Base-by-base conservation (phyloP, 2,329 filamentous ascomycete species). In the Alternaria gaisen region DNA sequence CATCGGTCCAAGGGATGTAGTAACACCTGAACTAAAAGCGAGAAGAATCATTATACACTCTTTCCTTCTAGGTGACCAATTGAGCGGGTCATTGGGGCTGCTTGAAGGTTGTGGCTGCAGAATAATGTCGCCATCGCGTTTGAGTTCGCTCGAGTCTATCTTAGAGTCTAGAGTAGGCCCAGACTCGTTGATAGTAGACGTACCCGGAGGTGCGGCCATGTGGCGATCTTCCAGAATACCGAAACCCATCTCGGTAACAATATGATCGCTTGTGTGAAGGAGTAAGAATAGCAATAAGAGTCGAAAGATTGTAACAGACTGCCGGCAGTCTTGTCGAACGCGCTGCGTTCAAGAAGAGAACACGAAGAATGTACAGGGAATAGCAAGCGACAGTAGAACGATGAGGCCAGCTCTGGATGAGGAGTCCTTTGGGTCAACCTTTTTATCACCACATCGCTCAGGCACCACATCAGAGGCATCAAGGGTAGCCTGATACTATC, bases 31-130 rank as follows among this genome's bases (percentile, higher is more conserved):
- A 54, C 67, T 71, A 55, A 77, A 77, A 10, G 75, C 75, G 5
- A 77, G 71, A 36, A 76, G 67, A 7, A 73, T 24, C 68, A 77
- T 75, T 46, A 77, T 75, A 1, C 69, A 69, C 40, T 77, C 72
- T 50, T 77, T 77, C 47, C 75, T 69, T 5, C 61, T 58, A 6
- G 57, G 60, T 30, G 66, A 67, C 77, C 75, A 80, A 54, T 78
- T 79, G 18, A 97, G 83, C 28, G 93, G 94, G 78, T 97, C 94
- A 75, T 96, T 94, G 4, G 92, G 92, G 76, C 94, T 92, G 77
- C 97, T 91, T 60, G 90, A 94, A 2, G 94, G 94, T 72, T 97
- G 94, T 4, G 94, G 94, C 14, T 95, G 90, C 34, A 97, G 86
- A 66, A 97, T 92, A 69, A 94, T 90, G 12, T 85, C 81, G 24